Base-by-base conservation (phyloP, 352 stramenopile species). In the Phytopythium montanum region DNA sequence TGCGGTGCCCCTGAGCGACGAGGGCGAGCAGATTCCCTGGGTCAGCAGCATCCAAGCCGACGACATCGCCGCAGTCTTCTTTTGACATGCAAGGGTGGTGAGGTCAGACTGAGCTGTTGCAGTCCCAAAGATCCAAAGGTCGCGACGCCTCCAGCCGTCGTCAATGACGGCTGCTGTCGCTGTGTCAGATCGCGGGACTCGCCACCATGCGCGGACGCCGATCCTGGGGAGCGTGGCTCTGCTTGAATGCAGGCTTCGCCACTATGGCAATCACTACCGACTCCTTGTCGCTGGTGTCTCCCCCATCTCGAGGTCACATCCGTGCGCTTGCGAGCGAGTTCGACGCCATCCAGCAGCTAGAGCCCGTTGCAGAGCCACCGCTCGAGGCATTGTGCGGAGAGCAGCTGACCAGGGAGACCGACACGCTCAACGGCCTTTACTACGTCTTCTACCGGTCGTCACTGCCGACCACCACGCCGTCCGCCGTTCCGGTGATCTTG, bases 401-500 rank as follows among this genome's bases (percentile, higher is more conserved):
- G 50, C 63, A 79, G 31, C 39, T 86, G n/a, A 49, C 39, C 34
- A 79, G 76, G 34, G 70, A 90, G 45, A 87, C 78, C 0, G 85
- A 80, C 2, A 81, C 67, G 19, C 56, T 94, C 23, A 79, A 88
- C 44, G 76, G 61, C 49, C 56, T 94, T 33, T 92, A 81, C 68
- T 94, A 91, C 60, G 64, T 90, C 34, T 89, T 87, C 36, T 94
- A 89, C 59, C 70, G 87, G 45, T 81, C 82, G 3, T 69, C 76
- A 23, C 48, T 39, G 14, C 21, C 26, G 10, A n/a, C n/a, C 13
- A 41, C 12, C 23, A 23, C 49, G 28, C 16, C 25, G 8, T 42
- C 57, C 4, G 62, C 33, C 26, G 16, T 70, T 21, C 97, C 97
- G 0, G 79, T 99, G 26, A 81, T 99, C 12, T 62, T 99, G 9